Conservation (phyloP, 768 basidiomycete genomes). For the Phallus indusiatus region DNA sequence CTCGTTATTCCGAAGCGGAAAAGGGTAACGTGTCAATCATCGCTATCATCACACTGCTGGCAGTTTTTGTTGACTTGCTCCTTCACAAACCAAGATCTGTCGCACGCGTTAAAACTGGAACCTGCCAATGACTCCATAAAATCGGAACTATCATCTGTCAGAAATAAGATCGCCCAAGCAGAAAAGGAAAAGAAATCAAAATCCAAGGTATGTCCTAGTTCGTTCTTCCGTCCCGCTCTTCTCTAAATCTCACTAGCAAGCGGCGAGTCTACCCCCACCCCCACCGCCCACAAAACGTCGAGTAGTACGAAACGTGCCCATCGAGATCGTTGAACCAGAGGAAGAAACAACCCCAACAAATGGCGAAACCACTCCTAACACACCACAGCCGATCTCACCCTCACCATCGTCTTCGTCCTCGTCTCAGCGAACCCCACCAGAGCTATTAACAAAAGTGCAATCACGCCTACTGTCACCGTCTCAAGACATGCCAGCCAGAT, state of each 20-base stretch:
- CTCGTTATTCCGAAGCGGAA: slow-evolving; percentile 46
- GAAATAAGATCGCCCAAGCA: slow-evolving; percentile 25
- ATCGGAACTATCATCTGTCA: slow-evolving; percentile 50
- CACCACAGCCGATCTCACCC: slow-evolving; percentile 8
- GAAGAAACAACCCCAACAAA: neutral
- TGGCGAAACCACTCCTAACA: slow-evolving; percentile 1
- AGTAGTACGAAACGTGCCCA: slow-evolving; percentile 34
- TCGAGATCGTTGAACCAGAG: slow-evolving; percentile 42
- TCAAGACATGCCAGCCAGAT: slow-evolving; percentile 19
- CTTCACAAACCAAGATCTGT: slow-evolving; percentile 50
- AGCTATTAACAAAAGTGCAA: neutral
- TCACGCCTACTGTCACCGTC: slow-evolving; percentile 30
- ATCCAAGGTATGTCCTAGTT: slow-evolving; percentile 17
- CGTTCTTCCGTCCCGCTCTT: neutral
- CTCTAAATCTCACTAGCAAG: too few species aligned
- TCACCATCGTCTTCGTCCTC: slow-evolving; percentile 5
- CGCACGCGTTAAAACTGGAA: slow-evolving; percentile 48
- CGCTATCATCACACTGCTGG: slow-evolving; percentile 1
- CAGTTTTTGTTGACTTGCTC: neutral
- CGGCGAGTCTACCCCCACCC: slow-evolving; percentile 2
- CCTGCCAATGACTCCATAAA: slow-evolving; percentile 54
- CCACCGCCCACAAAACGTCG: slow-evolving; percentile 34
- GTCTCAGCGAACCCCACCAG: slow-evolving; percentile 9
- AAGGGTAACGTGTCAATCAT: slow-evolving; percentile 34
- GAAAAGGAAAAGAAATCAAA: slow-evolving; percentile 22